A percentile compares a stretch with the other conserved stretches of the same genome.
Evolutionary conservation across 1,139 yeast species (phyloP).

Genomic region (Scheffersomyces lignicola): DNA sequence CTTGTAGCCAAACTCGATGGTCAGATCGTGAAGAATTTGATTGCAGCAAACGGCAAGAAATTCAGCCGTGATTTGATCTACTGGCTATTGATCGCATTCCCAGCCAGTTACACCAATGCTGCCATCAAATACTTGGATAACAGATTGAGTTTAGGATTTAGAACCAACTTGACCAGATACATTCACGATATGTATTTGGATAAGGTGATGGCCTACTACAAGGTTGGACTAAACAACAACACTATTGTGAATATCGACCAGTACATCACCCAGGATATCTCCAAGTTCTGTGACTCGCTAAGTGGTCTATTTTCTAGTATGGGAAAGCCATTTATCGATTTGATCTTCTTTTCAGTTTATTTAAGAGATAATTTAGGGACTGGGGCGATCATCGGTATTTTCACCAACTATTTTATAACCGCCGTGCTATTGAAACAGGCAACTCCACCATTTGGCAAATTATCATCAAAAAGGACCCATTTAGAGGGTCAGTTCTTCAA

Average conservation of each 20-base stretch:
- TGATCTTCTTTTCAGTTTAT: conserved; percentile 84
- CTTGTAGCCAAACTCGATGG: conserved; percentile 90
- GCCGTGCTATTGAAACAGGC: conserved; percentile 71
- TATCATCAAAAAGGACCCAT: conserved; percentile 70
- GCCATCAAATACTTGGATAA: conserved; percentile 82
- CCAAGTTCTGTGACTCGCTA: conserved; percentile 78
- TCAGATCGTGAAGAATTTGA: conserved; percentile 85
- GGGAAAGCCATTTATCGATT: conserved; percentile 89
- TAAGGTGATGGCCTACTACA: conserved; percentile 78
- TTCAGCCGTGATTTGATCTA: conserved; percentile 76
- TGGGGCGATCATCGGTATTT: conserved; percentile 78
- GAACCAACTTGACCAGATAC: conserved; percentile 82
- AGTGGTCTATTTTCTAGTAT: conserved; percentile 83
- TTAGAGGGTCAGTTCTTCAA: conserved; percentile 90
- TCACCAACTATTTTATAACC: conserved; percentile 76
- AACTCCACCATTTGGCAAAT: conserved; percentile 85
- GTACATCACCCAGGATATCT: conserved; percentile 82
- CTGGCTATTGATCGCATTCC: conserved; percentile 90
- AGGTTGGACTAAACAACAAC: conserved; percentile 54
- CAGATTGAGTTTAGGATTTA: conserved; percentile 76
- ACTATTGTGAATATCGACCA: conserved; percentile 59
- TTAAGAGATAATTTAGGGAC: conserved; percentile 84
- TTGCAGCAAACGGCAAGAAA: conserved; percentile 76
- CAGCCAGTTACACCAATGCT: conserved; percentile 91
- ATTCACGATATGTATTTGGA: conserved; percentile 90